Conservation (phyloP, 2,329 filamentous ascomycete genomes). For the Aspergillus melleus region DNA sequence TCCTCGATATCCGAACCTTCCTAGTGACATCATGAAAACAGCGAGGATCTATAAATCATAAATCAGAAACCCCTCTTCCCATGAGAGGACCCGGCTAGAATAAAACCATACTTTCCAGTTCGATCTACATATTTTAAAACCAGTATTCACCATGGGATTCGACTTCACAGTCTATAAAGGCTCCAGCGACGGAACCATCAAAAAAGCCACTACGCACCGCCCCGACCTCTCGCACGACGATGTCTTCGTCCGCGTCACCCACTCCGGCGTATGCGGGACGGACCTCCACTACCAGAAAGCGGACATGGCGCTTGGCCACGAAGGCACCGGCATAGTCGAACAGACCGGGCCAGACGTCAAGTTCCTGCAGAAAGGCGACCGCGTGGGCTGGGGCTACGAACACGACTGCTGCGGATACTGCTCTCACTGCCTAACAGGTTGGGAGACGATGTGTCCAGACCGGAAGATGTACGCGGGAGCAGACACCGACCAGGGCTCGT, state of each 20-base stretch:
- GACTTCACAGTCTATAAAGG: constrained; percentile 66
- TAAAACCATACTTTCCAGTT: too few species aligned
- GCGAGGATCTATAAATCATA: not conserved
- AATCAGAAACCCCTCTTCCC: not conserved
- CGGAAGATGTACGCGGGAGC: constrained; percentile 36
- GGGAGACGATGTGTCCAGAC: constrained; percentile 33
- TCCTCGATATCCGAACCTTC: not conserved
- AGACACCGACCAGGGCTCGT: constrained; percentile 40
- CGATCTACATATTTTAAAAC: not conserved
- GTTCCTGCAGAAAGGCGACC: constrained; percentile 41
- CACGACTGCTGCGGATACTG: constrained; percentile 41
- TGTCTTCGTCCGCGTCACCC: constrained; percentile 64
- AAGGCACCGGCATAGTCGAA: constrained; percentile 38
- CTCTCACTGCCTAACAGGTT: constrained; percentile 34
- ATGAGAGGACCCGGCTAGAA: too few species aligned
- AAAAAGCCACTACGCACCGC: constrained; percentile 50
- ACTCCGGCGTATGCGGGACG: constrained; percentile 68
- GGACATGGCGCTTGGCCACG: constrained; percentile 41
- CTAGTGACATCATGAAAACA: not conserved
- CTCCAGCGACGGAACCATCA: constrained; percentile 57
- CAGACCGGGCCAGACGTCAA: constrained; percentile 31
- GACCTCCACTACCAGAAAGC: constrained; percentile 41
- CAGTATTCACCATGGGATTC: constrained; percentile 20
- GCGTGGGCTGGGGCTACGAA: constrained; percentile 45
- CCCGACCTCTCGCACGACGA: constrained; percentile 37